Percentiles rank a stretch among this genome's conserved stretches.
Conservation (phyloP, 768 basidiomycete genomes). For the Holtermanniella nyarrowii region DNA sequence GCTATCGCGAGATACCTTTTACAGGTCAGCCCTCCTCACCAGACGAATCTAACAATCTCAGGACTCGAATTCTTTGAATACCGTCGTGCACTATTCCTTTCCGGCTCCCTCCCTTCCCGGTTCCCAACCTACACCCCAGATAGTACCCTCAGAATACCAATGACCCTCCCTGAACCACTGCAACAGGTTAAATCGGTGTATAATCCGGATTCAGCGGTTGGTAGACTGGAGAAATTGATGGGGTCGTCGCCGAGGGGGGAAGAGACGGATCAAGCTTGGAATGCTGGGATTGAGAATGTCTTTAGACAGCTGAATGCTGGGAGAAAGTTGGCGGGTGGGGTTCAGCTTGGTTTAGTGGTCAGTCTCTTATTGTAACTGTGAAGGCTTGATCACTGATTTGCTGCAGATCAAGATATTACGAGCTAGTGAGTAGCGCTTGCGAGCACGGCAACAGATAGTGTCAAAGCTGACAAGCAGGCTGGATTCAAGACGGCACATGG, state of each 20-base stretch:
- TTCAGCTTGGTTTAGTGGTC: constrained; percentile 29
- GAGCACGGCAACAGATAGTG: too few species aligned
- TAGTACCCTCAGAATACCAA: constrained; percentile 10
- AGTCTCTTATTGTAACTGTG: not conserved
- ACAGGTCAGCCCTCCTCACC: constrained; percentile 10
- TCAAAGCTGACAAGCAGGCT: constrained; percentile 4
- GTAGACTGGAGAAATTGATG: constrained; percentile 19
- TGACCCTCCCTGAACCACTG: constrained; percentile 7
- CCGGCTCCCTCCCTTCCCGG: constrained; percentile 10
- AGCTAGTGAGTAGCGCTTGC: constrained; percentile 2
- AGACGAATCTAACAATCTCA: not conserved
- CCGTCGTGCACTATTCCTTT: constrained; percentile 23
- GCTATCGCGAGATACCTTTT: constrained; percentile 17
- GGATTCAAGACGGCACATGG: constrained; percentile 33
- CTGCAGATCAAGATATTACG: constrained; percentile 19
- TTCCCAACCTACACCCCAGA: constrained; percentile 1
- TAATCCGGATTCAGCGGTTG: constrained; percentile 5
- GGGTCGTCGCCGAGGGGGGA: constrained; percentile 11
- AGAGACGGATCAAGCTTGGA: constrained; percentile 22
- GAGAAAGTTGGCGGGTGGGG: constrained; percentile 14
- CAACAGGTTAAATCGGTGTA: not conserved
- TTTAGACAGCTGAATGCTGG: constrained; percentile 9
- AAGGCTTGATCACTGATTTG: not conserved
- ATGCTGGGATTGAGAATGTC: constrained; percentile 14
- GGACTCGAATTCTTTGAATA: constrained; percentile 34